Conservation (phyloP, 1,139 yeast species). For the Nakaseomyces nivariensis region DNA sequence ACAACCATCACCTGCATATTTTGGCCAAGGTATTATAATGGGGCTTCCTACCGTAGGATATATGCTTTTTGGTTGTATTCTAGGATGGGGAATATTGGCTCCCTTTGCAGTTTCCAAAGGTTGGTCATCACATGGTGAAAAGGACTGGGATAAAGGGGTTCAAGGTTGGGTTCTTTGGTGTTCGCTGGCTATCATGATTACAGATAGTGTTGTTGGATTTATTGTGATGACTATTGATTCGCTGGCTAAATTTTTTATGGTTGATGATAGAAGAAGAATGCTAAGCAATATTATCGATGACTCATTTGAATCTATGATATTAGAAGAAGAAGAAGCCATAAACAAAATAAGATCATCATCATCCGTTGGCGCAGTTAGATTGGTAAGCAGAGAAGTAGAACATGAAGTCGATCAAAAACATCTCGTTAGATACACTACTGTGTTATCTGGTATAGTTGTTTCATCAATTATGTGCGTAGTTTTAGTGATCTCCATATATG, state of each 20-base stretch:
- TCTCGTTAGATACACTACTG: conserved; percentile 43
- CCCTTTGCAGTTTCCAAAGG: conserved; percentile 60
- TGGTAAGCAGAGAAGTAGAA: conserved; percentile 25
- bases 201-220: conserved; percentile 81
- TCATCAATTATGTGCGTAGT: conserved; percentile 61
- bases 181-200: conserved; percentile 85
- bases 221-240: conserved; percentile 50
- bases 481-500: conserved; percentile 60
- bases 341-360: conserved; percentile 14
- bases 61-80: conserved; percentile 78
- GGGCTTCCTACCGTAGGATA: conserved; percentile 85
- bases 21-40: conserved; percentile 97
- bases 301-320: conserved; percentile 25
- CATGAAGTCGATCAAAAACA: conserved; percentile 38
- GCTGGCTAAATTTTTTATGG: conserved; percentile 23
- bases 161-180: conserved; percentile 98
- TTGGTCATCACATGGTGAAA: conserved; percentile 75
- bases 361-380: conserved; percentile 19
- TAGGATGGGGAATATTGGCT: conserved; percentile 88
- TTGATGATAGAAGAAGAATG: conserved; percentile 19
- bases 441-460: conserved; percentile 48
- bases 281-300: conserved; percentile 23
- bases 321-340: conserved; percentile 26
- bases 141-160: conserved; percentile 86
- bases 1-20: conserved; percentile 94